Conservation (phyloP, 306 rosid species). For the Carpinus fangiana region DNA sequence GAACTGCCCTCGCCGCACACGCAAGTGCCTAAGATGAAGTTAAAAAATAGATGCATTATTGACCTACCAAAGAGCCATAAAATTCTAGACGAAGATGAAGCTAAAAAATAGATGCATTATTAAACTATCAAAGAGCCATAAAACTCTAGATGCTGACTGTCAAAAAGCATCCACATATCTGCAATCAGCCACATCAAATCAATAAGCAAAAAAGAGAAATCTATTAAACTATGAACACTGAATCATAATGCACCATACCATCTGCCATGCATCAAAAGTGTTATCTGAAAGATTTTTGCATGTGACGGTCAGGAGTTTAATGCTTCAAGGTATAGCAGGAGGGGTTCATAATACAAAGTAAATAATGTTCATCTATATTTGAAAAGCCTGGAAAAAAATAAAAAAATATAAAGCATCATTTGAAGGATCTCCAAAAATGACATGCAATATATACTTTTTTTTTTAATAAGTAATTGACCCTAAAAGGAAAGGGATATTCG, state of each 20-base stretch:
- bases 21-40: slow-evolving; percentile 10
- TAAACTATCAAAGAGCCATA: background rate
- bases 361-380: background rate
- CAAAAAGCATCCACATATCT: background rate
- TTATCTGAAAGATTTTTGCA: background rate
- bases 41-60: background rate
- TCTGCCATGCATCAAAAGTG: background rate
- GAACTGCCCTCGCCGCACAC: slow-evolving; percentile 4
- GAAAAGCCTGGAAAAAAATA: no score
- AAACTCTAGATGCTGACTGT: background rate
- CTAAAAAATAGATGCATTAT: background rate
- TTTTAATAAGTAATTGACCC: no score
- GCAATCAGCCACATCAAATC: background rate
- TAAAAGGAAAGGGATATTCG: no score
- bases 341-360: background rate
- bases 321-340: background rate
- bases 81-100: slow-evolving; percentile 2
- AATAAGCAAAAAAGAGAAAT: background rate
- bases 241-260: background rate
- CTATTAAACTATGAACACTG: background rate
- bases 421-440: background rate
- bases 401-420: no score
- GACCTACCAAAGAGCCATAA: background rate
- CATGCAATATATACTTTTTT: background rate
- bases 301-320: background rate